Conservation (phyloP, 2,329 filamentous ascomycete genomes). For the Sclerotinia spermophila region DNA sequence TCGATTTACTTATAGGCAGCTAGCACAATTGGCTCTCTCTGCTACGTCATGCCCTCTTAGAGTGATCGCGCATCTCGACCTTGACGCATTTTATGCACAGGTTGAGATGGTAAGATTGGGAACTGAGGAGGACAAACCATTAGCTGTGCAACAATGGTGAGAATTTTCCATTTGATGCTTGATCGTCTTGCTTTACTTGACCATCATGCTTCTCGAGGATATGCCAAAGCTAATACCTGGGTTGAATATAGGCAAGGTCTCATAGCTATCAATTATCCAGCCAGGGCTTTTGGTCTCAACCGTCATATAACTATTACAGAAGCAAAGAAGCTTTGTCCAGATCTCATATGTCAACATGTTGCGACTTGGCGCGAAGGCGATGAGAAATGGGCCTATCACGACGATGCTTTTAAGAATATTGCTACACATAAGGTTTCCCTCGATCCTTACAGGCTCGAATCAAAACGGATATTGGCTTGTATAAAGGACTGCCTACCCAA, state of each 20-base stretch:
- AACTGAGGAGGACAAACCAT: conserved; percentile 68
- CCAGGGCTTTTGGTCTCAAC: conserved; percentile 73
- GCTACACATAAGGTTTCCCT: conserved; percentile 89
- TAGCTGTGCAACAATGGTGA: conserved; percentile 91
- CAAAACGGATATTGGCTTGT: conserved; percentile 71
- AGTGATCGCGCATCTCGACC: conserved; percentile 85
- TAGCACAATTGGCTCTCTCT: conserved; percentile 70
- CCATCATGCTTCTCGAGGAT: not conserved
- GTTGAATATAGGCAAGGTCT: conserved; percentile 65
- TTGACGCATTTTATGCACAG: conserved; percentile 97
- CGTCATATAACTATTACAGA: conserved; percentile 76
- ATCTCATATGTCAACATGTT: conserved; percentile 84
- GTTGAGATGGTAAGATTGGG: conserved; percentile 89
- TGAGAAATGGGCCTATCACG: conserved; percentile 84
- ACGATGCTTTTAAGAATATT: conserved; percentile 75
- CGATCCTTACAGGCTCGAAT: conserved; percentile 85
- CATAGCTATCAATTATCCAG: conserved; percentile 95
- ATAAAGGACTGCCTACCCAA: conserved; percentile 72
- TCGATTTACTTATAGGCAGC: conserved; percentile 79
- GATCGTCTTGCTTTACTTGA: no score
- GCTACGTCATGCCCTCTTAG: conserved; percentile 73
- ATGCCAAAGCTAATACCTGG: conserved; percentile 15
- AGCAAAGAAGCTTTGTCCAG: conserved; percentile 81
- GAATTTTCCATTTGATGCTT: not conserved
- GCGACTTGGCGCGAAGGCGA: conserved; percentile 93